Evolutionary conservation across 441 rosid species (phyloP), one percentile per base, ranked within the genome.

Genomic region (Capsella rubella): DNA sequence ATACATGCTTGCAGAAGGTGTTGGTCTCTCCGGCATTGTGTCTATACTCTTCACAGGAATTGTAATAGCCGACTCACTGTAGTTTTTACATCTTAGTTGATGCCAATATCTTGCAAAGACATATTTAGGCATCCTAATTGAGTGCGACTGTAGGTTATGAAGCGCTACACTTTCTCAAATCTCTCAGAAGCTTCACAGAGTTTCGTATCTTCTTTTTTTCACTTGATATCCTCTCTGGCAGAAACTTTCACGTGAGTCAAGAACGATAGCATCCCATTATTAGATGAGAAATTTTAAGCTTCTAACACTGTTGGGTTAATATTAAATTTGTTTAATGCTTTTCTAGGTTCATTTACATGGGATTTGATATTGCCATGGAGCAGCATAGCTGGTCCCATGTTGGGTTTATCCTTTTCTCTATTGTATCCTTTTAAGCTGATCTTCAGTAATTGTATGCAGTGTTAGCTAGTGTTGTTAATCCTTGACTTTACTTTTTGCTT

Each of bases 1-100:
- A 70, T 94, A 94, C 85, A 92, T 94, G 99, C 97, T 94, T 67
- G 97, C 97, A 31, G 99, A 95, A 88, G 99, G 99, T 79, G 87
- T 95, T 77, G 88, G 99, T 61, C 99, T 95, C 76, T 90, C 99
- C 69, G 99, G 99, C 68, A 94, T 94, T 69, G 99, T 94, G 68
- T 92, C 99, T 3, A 95, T 95, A 84, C 79, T 95, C 81, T 95
- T 92, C 81, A 95, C 99, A 4, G 99, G 97, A 84, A 92, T 95
- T 47, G 97, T 95, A 84, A 89, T 46, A 32, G 64, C 71, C 13
- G 4, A 72, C 37, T 72, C 55, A 90, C 73, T 53, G 61, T 32
- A 54, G 39, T 53, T 57, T 13, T 66, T 47, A 57, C 52, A 47
- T 46, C 52, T 66, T 55, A 11, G 57, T 64, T 37, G 49, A 64